Percentiles rank a stretch among this genome's conserved stretches.
Evolutionary conservation across 116 monocot genomes (phyloP).

Genomic region (Trichopus zeylanicus): DNA sequence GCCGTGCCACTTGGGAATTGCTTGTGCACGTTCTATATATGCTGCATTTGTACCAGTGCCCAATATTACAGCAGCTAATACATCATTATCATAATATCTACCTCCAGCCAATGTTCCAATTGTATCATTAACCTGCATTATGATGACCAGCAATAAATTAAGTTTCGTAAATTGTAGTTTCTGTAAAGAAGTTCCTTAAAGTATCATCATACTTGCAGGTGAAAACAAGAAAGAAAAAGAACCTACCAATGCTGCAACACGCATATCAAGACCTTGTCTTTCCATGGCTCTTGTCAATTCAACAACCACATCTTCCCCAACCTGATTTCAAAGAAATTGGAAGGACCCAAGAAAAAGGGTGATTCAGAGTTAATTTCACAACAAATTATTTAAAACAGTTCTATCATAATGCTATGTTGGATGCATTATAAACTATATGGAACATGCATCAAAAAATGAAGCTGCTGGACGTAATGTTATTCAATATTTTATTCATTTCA

Average conservation of each 20-base stretch:
- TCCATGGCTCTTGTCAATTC: slow-evolving; percentile 63
- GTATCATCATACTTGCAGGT: background rate
- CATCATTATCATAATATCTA: slow-evolving; percentile 57
- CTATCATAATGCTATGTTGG: background rate
- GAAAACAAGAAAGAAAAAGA: background rate
- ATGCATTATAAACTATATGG: too few species aligned
- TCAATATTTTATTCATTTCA: too few species aligned
- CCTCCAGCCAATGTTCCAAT: slow-evolving; percentile 75
- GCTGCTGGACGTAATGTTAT: too few species aligned
- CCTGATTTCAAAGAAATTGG: slow-evolving; percentile 16
- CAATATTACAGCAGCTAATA: slow-evolving; percentile 65
- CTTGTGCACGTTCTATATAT: slow-evolving; percentile 61
- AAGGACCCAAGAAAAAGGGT: background rate
- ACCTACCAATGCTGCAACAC: slow-evolving; percentile 52
- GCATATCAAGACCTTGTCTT: slow-evolving; percentile 70
- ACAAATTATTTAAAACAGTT: background rate
- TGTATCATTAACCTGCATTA: slow-evolving; percentile 61
- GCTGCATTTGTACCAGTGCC: slow-evolving; percentile 86
- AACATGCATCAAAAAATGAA: background rate
- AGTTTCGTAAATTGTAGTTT: background rate
- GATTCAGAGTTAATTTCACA: background rate
- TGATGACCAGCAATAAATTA: background rate
- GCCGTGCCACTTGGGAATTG: slow-evolving; percentile 81
- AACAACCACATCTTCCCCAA: slow-evolving; percentile 64
- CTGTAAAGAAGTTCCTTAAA: background rate